These are phyloP conservation scores for Gyrodon tennesseensis DNA, from an alignment of 1,284 basidiomycete genomes.

Conservation along the genomic window DNA sequence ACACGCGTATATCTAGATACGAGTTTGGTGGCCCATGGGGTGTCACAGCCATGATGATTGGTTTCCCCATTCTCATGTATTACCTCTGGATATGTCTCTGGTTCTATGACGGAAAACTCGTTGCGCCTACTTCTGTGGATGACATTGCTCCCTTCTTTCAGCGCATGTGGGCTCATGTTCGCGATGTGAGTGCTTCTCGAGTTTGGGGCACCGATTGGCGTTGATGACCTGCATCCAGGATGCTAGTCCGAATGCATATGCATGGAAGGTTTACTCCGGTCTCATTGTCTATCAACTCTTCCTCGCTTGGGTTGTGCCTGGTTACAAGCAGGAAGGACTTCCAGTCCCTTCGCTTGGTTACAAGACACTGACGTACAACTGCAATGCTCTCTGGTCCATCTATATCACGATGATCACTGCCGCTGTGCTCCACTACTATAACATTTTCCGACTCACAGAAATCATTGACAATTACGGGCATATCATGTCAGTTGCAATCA, in stretches of 20 bases:
- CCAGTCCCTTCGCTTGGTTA: slow-evolving; percentile 91
- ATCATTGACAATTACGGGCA: slow-evolving; percentile 98
- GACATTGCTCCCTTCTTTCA: slow-evolving; percentile 80
- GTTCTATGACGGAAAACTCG: slow-evolving; percentile 90
- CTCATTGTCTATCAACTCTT: slow-evolving; percentile 89
- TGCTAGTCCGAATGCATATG: slow-evolving; percentile 86
- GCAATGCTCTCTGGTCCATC: slow-evolving; percentile 88
- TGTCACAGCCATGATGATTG: slow-evolving; percentile 90
- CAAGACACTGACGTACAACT: slow-evolving; percentile 94
- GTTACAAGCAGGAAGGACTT: slow-evolving; percentile 90
- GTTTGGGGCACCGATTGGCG: neutral
- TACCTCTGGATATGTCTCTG: slow-evolving; percentile 98
- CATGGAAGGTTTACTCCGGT: slow-evolving; percentile 87
- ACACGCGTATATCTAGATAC: slow-evolving; percentile 57
- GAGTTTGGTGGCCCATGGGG: slow-evolving; percentile 97
- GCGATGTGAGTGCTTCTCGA: slow-evolving; percentile 56
- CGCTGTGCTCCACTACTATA: slow-evolving; percentile 73
- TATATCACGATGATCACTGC: slow-evolving; percentile 85
- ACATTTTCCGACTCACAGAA: slow-evolving; percentile 88
- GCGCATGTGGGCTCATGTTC: slow-evolving; percentile 82
- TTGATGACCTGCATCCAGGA: slow-evolving; percentile 55
- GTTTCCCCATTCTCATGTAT: slow-evolving; percentile 94
- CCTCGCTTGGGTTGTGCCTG: slow-evolving; percentile 89
- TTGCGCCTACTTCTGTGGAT: slow-evolving; percentile 69
- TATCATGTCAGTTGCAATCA: slow-evolving; percentile 95